Percentiles rank a stretch among this genome's conserved stretches.
These are phyloP conservation scores for Dissophora ornata DNA, from an alignment of 192 early-diverging fungal genomes.

Conservation along the genomic window DNA sequence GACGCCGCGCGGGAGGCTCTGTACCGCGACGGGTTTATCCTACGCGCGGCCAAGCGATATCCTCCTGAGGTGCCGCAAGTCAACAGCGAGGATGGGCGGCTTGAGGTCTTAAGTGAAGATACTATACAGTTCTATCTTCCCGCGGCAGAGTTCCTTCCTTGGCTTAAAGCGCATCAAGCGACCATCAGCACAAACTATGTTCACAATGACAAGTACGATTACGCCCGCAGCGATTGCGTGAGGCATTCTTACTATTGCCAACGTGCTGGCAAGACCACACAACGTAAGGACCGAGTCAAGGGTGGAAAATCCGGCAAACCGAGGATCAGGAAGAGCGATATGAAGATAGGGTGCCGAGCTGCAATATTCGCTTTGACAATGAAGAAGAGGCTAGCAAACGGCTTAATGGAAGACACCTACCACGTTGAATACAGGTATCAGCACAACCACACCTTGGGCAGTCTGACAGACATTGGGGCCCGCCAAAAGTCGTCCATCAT, in stretches of 20 bases:
- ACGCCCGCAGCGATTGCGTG: too few relatives aligned
- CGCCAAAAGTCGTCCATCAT: slow-evolving; percentile 12
- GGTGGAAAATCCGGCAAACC: slow-evolving; percentile 12
- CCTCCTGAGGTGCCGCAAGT: too few relatives aligned
- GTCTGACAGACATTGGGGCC: not conserved
- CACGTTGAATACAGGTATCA: slow-evolving; percentile 5
- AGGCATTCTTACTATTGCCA: too few relatives aligned
- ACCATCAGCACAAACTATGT: too few relatives aligned
- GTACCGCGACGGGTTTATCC: not conserved
- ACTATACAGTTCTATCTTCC: slow-evolving; percentile 3
- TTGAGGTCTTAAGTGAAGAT: slow-evolving; percentile 6
- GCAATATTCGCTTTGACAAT: not conserved
- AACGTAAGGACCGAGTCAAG: not conserved
- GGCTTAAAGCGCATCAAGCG: slow-evolving; percentile 12
- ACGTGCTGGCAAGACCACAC: too few relatives aligned
- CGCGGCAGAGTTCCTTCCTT: not conserved
- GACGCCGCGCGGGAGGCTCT: not conserved
- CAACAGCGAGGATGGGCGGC: not conserved
- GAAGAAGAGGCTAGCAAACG: not conserved
- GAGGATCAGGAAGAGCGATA: not conserved
- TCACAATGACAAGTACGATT: too few relatives aligned
- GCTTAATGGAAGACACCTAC: not conserved
- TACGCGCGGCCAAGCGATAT: not conserved
- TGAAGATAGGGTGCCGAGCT: slow-evolving; percentile 5
- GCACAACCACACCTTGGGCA: slow-evolving; percentile 1